Evolutionary conservation across 768 basidiomycete species (phyloP).

Genomic region (Podaxis rugospora): DNA sequence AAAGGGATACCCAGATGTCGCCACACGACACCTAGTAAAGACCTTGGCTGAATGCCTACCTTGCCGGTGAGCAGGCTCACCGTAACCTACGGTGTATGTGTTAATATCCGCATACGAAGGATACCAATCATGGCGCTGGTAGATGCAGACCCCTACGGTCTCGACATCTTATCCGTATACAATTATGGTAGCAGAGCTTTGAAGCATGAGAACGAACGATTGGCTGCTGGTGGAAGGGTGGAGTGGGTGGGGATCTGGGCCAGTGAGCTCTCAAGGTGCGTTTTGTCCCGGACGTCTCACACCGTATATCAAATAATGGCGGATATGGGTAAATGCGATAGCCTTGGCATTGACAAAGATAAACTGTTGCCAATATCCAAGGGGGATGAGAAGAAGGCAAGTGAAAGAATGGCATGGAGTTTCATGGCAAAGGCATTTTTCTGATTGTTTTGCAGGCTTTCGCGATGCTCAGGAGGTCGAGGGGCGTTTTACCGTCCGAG

Average conservation of each 20-base stretch:
- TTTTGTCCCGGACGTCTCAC: background rate
- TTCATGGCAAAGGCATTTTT: background rate
- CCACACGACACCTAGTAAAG: slow-evolving; percentile 81
- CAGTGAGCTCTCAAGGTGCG: slow-evolving; percentile 64
- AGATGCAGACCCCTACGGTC: slow-evolving; percentile 88
- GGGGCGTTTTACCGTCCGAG: slow-evolving; percentile 39
- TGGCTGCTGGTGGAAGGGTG: slow-evolving; percentile 59
- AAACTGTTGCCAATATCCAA: slow-evolving; percentile 62
- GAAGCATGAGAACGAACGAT: slow-evolving; percentile 63
- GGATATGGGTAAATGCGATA: slow-evolving; percentile 20
- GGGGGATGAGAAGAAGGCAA: slow-evolving; percentile 74
- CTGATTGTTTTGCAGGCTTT: slow-evolving; percentile 42
- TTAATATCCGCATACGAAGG: slow-evolving; percentile 33
- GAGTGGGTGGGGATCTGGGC: slow-evolving; percentile 78
- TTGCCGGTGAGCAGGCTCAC: background rate
- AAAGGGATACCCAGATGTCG: slow-evolving; percentile 94
- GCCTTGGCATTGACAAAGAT: slow-evolving; percentile 57
- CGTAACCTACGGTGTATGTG: background rate
- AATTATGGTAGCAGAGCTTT: slow-evolving; percentile 71
- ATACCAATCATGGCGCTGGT: slow-evolving; percentile 77
- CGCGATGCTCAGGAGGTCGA: slow-evolving; percentile 49
- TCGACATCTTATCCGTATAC: slow-evolving; percentile 90
- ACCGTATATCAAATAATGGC: background rate
- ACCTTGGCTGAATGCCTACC: slow-evolving; percentile 67
- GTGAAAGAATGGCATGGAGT: slow-evolving; percentile 1